Percentiles rank a stretch among this genome's conserved stretches.
Conservation (phyloP, 257 asterid species). For the Solanum habrochaites region DNA sequence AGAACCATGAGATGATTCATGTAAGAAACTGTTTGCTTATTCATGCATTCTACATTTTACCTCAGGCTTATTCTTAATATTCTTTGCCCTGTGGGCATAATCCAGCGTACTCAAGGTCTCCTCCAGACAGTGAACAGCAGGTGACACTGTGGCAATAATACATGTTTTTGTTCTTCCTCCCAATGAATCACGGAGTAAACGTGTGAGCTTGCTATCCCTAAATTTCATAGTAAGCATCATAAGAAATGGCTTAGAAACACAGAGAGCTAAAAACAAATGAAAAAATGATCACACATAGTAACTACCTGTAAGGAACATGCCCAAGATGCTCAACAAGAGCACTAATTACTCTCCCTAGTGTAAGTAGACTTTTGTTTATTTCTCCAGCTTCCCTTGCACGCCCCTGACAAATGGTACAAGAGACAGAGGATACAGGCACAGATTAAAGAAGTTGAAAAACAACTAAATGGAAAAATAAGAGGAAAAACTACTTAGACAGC, state of each 20-base stretch:
- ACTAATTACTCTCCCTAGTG: constrained; percentile 76
- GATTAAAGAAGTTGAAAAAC: neutral
- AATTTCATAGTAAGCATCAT: neutral
- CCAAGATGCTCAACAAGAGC: constrained; percentile 93
- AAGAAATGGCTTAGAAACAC: neutral
- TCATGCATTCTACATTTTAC: constrained; percentile 15
- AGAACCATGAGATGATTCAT: neutral
- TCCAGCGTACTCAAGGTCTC: constrained; percentile 88
- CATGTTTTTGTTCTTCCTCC: constrained; percentile 92
- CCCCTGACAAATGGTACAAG: constrained; percentile 28
- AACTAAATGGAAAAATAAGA: neutral
- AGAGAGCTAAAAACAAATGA: neutral
- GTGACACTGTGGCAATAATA: constrained; percentile 85
- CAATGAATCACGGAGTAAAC: constrained; percentile 79
- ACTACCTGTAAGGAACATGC: constrained; percentile 75
- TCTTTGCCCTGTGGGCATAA: constrained; percentile 85
- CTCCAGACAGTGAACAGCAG: constrained; percentile 89
- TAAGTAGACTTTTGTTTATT: constrained; percentile 85
- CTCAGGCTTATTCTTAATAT: constrained; percentile 93
- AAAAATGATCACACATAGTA: neutral
- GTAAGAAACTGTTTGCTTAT: neutral
- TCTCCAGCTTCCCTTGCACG: constrained; percentile 95
- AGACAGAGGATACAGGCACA: neutral
- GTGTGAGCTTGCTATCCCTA: constrained; percentile 89
- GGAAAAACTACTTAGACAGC: neutral